Evolutionary conservation across 140 eudicot species (phyloP), one percentile per base, ranked within the genome.

Genomic region (Cichorium intybus): DNA sequence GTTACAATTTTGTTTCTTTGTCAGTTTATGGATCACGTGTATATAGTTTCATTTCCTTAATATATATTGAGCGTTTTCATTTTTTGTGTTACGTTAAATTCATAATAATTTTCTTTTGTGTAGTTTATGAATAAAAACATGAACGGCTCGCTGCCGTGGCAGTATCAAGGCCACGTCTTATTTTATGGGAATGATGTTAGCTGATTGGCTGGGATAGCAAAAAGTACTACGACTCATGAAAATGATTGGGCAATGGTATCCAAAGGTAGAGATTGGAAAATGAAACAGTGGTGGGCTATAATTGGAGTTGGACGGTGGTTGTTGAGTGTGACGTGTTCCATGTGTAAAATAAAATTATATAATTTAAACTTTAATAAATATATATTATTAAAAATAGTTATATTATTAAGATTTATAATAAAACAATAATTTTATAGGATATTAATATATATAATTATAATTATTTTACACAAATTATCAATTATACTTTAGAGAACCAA

Each of bases 241-340:
- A 24, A 24, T 56, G 68, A 73, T 73, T 65, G 67, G 68, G 24
- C 24, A 20, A 11, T 75, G 69, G 64, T 52, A 50, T 57, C 55
- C 74, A 35, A 34, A 24, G 8, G 0, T 12, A 5, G 56, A 48
- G 74, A 55, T 46, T 64, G 52, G 67, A 59, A 35, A 50, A 57
- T 28, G 12, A 45, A 59, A 46, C 3, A 31, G 10, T 33, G n/a
- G 69, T 61, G 23, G n/a, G 56, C 76, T 23, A 52, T n/a, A 4
- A 9, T 7, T 52, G 56, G 6, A 20, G 26, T n/a, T 66, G 69
- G 79, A 2, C 79, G 79, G 79, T 75, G 70, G 75, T 75, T 24
- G 79, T 59, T 75, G 79, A 75, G 11, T 59, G 58, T 41, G 75
- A 75, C 69, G 24, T 14, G n/a, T n/a, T n/a, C n/a, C n/a, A n/a